phyloP scores from a whole-genome alignment of 352 stramenopile genomes.

The Globisporangium ultimum region DNA sequence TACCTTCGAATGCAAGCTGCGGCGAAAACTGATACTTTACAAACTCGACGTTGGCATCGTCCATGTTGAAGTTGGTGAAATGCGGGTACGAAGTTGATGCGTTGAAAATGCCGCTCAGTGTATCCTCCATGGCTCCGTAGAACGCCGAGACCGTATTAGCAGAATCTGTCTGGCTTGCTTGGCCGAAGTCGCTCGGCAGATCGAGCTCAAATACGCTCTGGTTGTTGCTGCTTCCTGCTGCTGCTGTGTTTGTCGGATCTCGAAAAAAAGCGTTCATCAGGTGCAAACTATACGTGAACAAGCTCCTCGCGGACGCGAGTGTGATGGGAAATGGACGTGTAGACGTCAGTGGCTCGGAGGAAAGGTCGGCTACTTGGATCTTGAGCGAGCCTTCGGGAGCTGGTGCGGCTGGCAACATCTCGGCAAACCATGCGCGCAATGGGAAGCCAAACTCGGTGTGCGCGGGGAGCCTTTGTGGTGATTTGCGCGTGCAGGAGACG shows the following conservation, averaged over 20 bases:
- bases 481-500: constrained; percentile 18
- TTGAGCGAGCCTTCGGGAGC: constrained; percentile 13
- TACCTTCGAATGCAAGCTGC: constrained; percentile 30
- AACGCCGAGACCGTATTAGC: constrained; percentile 20
- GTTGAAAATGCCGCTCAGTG: constrained; percentile 22
- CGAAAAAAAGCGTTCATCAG: constrained; percentile 46
- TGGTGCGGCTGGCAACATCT: constrained; percentile 28
- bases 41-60: constrained; percentile 31
- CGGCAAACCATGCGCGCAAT: constrained; percentile 38
- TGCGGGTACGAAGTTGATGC: constrained; percentile 12
- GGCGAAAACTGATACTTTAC: constrained; percentile 22
- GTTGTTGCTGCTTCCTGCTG: background rate
- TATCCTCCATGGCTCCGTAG: constrained; percentile 21
- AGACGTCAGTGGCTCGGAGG: background rate
- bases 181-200: constrained; percentile 13
- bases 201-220: constrained; percentile 19
- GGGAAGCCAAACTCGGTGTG: constrained; percentile 52
- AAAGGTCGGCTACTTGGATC: constrained; percentile 16
- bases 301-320: constrained; percentile 17
- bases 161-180: constrained; percentile 12
- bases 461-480: constrained; percentile 35
- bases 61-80: constrained; percentile 27
- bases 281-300: constrained; percentile 27
- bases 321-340: constrained; percentile 24
- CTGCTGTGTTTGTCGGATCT: constrained; percentile 24